These are phyloP conservation scores for Tephrocybe sp. DNA, from an alignment of 768 basidiomycete species.

Conservation along the genomic window DNA sequence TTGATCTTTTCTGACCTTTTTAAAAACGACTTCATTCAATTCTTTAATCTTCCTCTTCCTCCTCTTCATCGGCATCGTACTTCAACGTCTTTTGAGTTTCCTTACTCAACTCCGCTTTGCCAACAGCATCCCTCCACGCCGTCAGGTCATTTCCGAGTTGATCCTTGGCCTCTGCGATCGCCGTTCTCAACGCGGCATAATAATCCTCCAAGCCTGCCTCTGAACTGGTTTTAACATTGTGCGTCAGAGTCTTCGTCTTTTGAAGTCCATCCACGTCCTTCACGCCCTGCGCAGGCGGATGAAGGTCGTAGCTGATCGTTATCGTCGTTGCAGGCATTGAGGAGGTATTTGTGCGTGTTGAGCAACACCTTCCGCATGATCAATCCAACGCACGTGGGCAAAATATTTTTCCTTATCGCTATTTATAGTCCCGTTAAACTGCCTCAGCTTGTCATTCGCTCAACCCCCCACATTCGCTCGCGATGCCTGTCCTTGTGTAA, in stretches of 20 bases:
- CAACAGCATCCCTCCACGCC: conserved; percentile 70
- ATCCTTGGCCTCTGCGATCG: conserved; percentile 51
- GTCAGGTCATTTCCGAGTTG: conserved; percentile 68
- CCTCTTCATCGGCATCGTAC: conserved; percentile 45
- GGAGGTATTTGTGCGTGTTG: conserved; percentile 23
- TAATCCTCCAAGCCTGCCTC: conserved; percentile 34
- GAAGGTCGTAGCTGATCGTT: conserved; percentile 41
- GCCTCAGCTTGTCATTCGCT: background rate
- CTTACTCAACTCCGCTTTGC: conserved; percentile 59
- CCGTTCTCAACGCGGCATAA: conserved; percentile 46
- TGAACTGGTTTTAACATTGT: conserved; percentile 17
- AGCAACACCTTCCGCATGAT: conserved; percentile 8
- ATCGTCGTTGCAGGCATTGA: conserved; percentile 25
- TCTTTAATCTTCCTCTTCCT: conserved; percentile 42
- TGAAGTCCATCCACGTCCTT: conserved; percentile 14
- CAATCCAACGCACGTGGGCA: conserved; percentile 15
- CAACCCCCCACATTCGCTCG: background rate
- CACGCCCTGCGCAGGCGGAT: conserved; percentile 33
- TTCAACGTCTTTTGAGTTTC: conserved; percentile 44
- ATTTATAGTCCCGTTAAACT: conserved; percentile 7
- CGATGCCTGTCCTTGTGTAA: conserved; percentile 51
- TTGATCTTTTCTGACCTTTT: conserved; percentile 6
- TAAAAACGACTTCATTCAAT: too few species aligned
- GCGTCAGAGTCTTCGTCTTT: conserved; percentile 19
- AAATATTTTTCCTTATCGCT: conserved; percentile 10